Evolutionary conservation across 305 asterid genomes (phyloP).

Genomic region (Withania somnifera): DNA sequence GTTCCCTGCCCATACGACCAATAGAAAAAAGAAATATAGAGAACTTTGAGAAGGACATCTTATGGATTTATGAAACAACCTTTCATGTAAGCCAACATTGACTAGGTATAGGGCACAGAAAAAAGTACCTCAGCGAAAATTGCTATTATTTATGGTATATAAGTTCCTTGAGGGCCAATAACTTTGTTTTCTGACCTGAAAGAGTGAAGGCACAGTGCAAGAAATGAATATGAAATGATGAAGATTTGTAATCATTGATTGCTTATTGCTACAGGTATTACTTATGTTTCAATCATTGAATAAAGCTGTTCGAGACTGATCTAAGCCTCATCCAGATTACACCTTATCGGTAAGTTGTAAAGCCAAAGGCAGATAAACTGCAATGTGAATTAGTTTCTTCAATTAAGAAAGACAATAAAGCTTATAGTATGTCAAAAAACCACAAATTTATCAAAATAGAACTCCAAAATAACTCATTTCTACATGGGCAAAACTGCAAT

Average conservation of each 20-base stretch:
- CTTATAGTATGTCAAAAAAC: neutral
- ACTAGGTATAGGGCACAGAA: neutral
- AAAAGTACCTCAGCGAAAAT: neutral
- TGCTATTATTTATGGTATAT: neutral
- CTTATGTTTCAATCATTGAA: constrained; percentile 3
- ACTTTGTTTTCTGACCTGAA: neutral
- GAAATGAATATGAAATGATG: neutral
- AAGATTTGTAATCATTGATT: neutral
- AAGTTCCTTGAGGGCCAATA: neutral
- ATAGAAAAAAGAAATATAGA: neutral
- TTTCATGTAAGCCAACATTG: too few relatives aligned
- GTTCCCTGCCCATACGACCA: constrained; percentile 2
- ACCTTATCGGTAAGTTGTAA: neutral
- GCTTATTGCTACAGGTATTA: neutral
- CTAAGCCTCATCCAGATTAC: neutral
- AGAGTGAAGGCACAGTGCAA: neutral
- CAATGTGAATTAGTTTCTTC: too few relatives aligned
- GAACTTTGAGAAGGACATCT: neutral
- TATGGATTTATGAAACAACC: neutral
- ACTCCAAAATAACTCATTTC: neutral
- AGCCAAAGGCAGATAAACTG: neutral
- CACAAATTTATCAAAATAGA: neutral
- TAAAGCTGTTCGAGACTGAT: neutral
- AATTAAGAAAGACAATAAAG: neutral
- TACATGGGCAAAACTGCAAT: neutral